Percentiles rank a stretch among this genome's conserved stretches.
Conservation (phyloP, 805 yeast species). For the Candida parachauliodes region DNA sequence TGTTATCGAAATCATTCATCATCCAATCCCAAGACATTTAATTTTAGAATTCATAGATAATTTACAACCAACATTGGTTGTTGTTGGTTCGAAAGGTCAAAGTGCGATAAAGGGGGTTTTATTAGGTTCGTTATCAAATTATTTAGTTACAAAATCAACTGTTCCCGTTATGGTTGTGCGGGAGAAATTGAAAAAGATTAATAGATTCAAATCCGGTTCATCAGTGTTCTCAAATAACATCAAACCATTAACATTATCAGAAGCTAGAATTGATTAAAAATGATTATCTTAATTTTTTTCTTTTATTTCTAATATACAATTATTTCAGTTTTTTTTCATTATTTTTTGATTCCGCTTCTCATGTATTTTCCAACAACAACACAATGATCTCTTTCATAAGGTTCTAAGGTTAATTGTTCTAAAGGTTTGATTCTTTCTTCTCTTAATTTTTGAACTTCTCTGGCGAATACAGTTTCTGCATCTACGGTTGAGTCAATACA, state of each 20-base stretch:
- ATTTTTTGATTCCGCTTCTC: conserved; percentile 74
- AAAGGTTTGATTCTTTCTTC: conserved; percentile 98
- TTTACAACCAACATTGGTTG: conserved; percentile 67
- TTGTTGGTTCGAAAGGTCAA: conserved; percentile 74
- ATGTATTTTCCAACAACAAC: conserved; percentile 95
- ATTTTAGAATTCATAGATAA: conserved; percentile 67
- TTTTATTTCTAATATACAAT: neutral
- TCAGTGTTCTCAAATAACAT: conserved; percentile 55
- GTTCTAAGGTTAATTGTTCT: conserved; percentile 98
- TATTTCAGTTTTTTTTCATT: conserved; percentile 25
- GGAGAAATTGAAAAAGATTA: conserved; percentile 64
- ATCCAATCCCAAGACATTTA: conserved; percentile 71
- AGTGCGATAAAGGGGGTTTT: conserved; percentile 70
- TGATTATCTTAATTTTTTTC: neutral
- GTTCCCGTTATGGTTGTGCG: conserved; percentile 83
- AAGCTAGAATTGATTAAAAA: conserved; percentile 43
- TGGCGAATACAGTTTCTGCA: conserved; percentile 98
- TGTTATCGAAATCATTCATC: conserved; percentile 70
- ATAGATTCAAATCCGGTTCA: conserved; percentile 48
- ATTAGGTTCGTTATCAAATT: conserved; percentile 69
- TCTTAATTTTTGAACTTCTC: conserved; percentile 98
- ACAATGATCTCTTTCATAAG: conserved; percentile 99
- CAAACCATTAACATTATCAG: conserved; percentile 46
- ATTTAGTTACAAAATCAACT: conserved; percentile 64
- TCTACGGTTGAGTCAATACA: conserved; percentile 99